These are phyloP conservation scores for Trypanosomatidae sp. DNA, from an alignment of 208 protist species.

Conservation along the genomic window DNA sequence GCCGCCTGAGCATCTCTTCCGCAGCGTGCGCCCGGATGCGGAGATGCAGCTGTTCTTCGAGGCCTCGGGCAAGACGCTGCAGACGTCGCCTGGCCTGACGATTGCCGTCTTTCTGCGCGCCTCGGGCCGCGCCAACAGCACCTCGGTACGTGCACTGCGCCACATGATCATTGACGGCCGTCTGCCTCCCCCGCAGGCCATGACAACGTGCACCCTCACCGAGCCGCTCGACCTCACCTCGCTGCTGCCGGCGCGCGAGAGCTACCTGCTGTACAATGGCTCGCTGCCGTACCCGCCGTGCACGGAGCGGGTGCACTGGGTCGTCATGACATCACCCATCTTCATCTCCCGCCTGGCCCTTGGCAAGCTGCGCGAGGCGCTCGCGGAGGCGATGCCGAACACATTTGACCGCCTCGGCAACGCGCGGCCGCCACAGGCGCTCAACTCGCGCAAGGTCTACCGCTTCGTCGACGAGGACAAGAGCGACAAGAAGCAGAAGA, in stretches of 20 bases:
- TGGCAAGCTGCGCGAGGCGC: constrained; percentile 24
- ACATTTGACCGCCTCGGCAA: constrained; percentile 40
- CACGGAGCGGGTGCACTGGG: constrained; percentile 53
- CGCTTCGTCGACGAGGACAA: constrained; percentile 38
- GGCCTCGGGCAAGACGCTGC: neutral
- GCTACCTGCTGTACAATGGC: constrained; percentile 65
- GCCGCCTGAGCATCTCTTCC: constrained; percentile 44
- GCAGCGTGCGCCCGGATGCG: constrained; percentile 24
- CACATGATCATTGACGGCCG: constrained; percentile 50
- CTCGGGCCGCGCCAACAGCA: constrained; percentile 29
- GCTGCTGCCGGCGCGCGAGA: constrained; percentile 28
- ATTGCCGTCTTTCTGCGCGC: constrained; percentile 56
- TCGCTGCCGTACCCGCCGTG: constrained; percentile 69
- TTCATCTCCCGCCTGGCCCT: constrained; percentile 35
- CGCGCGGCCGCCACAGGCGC: constrained; percentile 38
- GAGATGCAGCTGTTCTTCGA: constrained; percentile 63
- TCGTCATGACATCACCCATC: constrained; percentile 65
- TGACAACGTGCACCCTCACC: constrained; percentile 43
- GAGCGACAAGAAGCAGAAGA: constrained; percentile 1
- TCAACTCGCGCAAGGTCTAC: constrained; percentile 41
- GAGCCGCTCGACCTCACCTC: constrained; percentile 26
- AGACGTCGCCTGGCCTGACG: constrained; percentile 11
- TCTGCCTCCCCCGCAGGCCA: constrained; percentile 30
- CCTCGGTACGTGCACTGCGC: constrained; percentile 30
- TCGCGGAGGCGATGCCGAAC: constrained; percentile 22